Conservation (phyloP, 164 flowering plant species). For the Magnolia kwangsiensis region DNA sequence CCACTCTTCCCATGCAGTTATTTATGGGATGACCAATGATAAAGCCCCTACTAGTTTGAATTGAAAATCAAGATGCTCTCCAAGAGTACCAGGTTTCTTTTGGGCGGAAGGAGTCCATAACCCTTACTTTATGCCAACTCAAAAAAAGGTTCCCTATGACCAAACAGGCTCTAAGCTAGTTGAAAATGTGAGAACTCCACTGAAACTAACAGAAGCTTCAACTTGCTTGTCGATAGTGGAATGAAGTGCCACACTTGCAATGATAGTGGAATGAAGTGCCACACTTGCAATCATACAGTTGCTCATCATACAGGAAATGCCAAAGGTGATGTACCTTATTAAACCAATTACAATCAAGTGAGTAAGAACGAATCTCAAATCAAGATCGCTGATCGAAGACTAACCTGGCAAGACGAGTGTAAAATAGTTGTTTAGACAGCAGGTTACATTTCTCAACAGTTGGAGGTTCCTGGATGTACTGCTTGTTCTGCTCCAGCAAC, state of each 20-base stretch:
- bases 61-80: no score
- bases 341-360: not conserved
- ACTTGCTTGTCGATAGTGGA: not conserved
- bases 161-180: no score
- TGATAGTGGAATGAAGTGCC: not conserved
- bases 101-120: not conserved
- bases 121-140: not conserved
- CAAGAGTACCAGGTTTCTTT: not conserved
- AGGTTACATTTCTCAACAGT: constrained; percentile 17
- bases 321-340: not conserved
- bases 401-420: constrained; percentile 24
- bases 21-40: no score
- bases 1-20: no score
- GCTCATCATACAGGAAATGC: not conserved
- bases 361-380: not conserved
- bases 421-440: constrained; percentile 18
- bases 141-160: no score
- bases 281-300: not conserved
- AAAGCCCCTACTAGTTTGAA: no score
- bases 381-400: constrained; percentile 11
- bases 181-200: not conserved
- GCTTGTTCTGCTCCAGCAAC: constrained; percentile 22
- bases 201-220: not conserved
- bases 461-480: constrained; percentile 19
- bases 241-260: not conserved